Evolutionary conservation across 768 basidiomycete genomes (phyloP), one percentile per base, ranked within the genome.

Genomic region (Wakefieldia striispora): DNA sequence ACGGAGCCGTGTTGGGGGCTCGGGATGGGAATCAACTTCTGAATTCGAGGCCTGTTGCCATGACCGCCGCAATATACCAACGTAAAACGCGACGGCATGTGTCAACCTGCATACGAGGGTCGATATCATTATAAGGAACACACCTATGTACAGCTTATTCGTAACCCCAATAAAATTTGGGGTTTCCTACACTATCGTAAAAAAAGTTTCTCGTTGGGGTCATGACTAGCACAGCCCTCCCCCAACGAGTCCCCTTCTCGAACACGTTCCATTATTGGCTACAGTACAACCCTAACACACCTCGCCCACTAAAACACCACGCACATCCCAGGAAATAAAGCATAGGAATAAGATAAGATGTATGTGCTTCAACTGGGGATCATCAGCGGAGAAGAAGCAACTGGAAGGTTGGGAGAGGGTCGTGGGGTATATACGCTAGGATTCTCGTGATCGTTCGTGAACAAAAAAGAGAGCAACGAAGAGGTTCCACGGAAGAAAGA

Each of bases 291-390:
- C 59, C 41, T 29, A 38, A 13, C 35, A 20, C 17, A 27, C 46
- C 49, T 26, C 33, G 24, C 24, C 24, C 27, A n/a, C 34, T 38
- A 38, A 40, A 45, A 35, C 43, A 50, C 37, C 23, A 29, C 10
- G 29, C 53, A 41, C 47, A 53, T 47, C 50, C 24, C 35, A 41
- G 36, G 47, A 33, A 49, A 35, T 50, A 1, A 50, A 50, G 43
- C 42, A 46, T 34, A 57, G 31, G 53, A 36, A 61, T 61, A 54
- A 59, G 29, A 53, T 44, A 29, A 57, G 45, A 49, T 41, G 50
- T 38, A 17, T 58, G 37, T 42, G 43, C 36, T 59, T 61, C 53
- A 53, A 8, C 39, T 41, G 31, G 45, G n/a, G 26, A 8, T 8
- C 4, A 11, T 29, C 29, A 29, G 29, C 29, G 2, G 29, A 29